Base-by-base conservation (phyloP, 108 stramenopile species). In the Pseudonitzschia multistriata region DNA sequence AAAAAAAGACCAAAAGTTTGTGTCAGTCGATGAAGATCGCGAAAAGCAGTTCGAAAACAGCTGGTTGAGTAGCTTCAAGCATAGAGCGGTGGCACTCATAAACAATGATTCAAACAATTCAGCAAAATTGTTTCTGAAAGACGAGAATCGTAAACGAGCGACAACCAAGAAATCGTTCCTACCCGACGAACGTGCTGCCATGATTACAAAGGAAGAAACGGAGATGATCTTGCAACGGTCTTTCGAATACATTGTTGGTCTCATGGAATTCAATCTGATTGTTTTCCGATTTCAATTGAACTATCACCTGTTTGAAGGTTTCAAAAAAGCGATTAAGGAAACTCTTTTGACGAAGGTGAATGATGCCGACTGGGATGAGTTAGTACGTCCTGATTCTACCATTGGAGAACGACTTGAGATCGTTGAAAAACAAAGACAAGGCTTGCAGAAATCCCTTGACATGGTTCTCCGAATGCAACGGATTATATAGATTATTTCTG, bases 121-220 rank as follows among this genome's bases (percentile, higher is more conserved):
- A n/a, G 76, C 77, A 19, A 83, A 79, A 59, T 67, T 78, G 27
- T 62, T 83, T 3, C 76, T 88, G 50, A 76, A 73, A 13, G 49
- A 73, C 10, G 75, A 79, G 48, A 74, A 59, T n/a, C 61, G 48
- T n/a, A 34, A 73, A 34, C 33, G 63, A 5, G 83, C 82, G 5
- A 40, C 13, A 10, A 49, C 53, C 33, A 86, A 82, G 57, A 84
- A 74, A 54, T 71, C 64, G 13, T 86, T 89, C 57, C 79, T 89
- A 10, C 81, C 77, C 0, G 85, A 86, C 35, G 63, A 84, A 35
- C 76, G 88, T 13, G 70, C 85, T 5, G 57, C 83, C 0, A 89
- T 89, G 88, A 85, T 89, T 25, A 84, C 77, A 45, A 68, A 80
- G 1, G 81, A 84, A 22, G 88, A 89, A 53, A 83, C 73, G 19